These are phyloP conservation scores for Phoma sp. DNA, from an alignment of 2,329 filamentous ascomycete genomes.

Conservation along the genomic window DNA sequence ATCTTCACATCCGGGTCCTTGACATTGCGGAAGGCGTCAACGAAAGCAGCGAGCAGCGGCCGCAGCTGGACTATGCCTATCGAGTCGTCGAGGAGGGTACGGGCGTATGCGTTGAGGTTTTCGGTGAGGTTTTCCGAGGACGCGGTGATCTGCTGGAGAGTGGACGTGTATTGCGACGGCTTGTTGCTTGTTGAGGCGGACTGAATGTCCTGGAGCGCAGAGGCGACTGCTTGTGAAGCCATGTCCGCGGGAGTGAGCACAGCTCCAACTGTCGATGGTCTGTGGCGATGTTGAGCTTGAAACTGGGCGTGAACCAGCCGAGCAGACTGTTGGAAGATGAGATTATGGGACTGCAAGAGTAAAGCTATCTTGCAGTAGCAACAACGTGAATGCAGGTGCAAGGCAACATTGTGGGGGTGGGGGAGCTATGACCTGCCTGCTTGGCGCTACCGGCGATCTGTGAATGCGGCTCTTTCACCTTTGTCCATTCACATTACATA, in stretches of 20 bases:
- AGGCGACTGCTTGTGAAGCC: slow-evolving; percentile 58
- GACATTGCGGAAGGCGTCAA: slow-evolving; percentile 65
- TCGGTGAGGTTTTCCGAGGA: slow-evolving; percentile 57
- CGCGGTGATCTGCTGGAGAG: slow-evolving; percentile 63
- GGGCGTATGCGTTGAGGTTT: slow-evolving; percentile 72
- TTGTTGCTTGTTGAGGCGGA: slow-evolving; percentile 57
- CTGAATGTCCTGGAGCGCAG: slow-evolving; percentile 59
- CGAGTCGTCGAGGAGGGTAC: slow-evolving; percentile 70
- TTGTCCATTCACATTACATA: background rate
- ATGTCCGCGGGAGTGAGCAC: slow-evolving; percentile 41
- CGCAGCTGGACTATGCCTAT: slow-evolving; percentile 80
- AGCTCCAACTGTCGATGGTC: slow-evolving; percentile 1
- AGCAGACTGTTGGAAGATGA: background rate
- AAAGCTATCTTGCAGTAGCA: background rate
- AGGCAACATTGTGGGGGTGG: slow-evolving; percentile 19
- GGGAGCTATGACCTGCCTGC: slow-evolving; percentile 12
- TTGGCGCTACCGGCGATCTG: slow-evolving; percentile 7
- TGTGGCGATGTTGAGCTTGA: background rate
- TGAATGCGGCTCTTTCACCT: slow-evolving; percentile 11
- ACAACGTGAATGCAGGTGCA: background rate
- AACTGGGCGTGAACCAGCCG: background rate
- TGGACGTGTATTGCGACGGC: slow-evolving; percentile 61
- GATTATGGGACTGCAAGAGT: background rate
- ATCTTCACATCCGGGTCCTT: too few relatives aligned
- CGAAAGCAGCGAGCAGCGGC: slow-evolving; percentile 71